Evolutionary conservation across 176 grass and related monocot genomes (phyloP).

Genomic region (Oryza officinalis): DNA sequence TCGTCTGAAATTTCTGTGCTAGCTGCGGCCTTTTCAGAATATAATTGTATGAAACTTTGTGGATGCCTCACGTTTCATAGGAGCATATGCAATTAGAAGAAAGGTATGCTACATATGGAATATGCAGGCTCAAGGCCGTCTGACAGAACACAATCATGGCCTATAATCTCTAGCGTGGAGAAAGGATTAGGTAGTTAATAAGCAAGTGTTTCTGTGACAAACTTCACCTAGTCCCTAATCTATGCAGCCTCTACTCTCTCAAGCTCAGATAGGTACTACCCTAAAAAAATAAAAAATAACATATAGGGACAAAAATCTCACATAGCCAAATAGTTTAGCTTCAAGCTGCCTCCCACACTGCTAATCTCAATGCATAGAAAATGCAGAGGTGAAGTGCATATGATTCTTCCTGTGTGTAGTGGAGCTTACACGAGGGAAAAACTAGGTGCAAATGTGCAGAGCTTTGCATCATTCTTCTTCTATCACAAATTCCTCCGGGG

Average conservation of each 20-base stretch:
- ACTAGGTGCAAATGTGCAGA: slow-evolving; percentile 34
- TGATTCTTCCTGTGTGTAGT: slow-evolving; percentile 64
- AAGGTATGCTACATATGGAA: slow-evolving; percentile 42
- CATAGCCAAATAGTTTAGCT: slow-evolving; percentile 42
- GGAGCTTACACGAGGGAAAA: slow-evolving; percentile 34
- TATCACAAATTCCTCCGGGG: slow-evolving; percentile 26
- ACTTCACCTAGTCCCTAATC: slow-evolving; percentile 27
- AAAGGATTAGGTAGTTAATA: slow-evolving; percentile 37
- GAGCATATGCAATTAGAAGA: slow-evolving; percentile 31
- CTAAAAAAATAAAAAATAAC: neutral
- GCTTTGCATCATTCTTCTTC: slow-evolving; percentile 67
- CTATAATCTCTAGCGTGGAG: slow-evolving; percentile 47
- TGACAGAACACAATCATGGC: slow-evolving; percentile 49
- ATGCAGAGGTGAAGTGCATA: slow-evolving; percentile 54
- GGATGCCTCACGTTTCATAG: slow-evolving; percentile 33
- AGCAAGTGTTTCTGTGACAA: slow-evolving; percentile 17
- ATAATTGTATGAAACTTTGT: slow-evolving; percentile 21
- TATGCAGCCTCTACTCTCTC: slow-evolving; percentile 18
- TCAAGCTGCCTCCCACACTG: slow-evolving; percentile 32
- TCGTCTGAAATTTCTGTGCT: slow-evolving; percentile 31
- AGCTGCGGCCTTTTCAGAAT: slow-evolving; percentile 32
- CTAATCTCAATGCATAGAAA: slow-evolving; percentile 47
- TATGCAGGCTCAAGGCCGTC: slow-evolving; percentile 42
- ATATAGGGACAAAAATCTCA: slow-evolving; percentile 51
- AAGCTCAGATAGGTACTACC: neutral